Conservation (phyloP, 306 rosid genomes). For the Quercus cerris region DNA sequence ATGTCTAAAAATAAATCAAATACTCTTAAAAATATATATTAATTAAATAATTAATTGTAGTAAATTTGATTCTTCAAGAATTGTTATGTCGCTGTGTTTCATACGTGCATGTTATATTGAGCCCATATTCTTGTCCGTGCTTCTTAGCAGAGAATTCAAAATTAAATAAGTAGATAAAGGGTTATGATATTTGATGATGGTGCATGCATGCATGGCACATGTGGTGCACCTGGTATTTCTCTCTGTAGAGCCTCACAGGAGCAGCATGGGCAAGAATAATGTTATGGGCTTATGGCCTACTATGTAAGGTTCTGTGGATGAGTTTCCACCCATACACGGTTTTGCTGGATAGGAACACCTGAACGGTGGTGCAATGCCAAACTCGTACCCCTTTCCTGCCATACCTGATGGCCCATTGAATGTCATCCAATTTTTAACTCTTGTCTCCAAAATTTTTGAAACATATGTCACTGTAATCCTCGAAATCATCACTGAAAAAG, state of each 20-base stretch:
- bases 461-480: slow-evolving; percentile 28
- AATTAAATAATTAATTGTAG: too few species aligned
- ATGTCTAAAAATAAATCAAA: too few species aligned
- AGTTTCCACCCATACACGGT: slow-evolving; percentile 34
- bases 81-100: too few species aligned
- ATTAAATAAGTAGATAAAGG: too few species aligned
- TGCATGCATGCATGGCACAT: too few species aligned
- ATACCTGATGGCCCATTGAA: slow-evolving; percentile 35
- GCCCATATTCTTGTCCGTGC: too few species aligned
- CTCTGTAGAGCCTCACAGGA: slow-evolving; percentile 32
- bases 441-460: slow-evolving; percentile 51
- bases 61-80: too few species aligned
- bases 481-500: slow-evolving; percentile 27
- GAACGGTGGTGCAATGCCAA: slow-evolving; percentile 47
- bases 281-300: slow-evolving; percentile 44
- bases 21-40: too few species aligned
- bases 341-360: slow-evolving; percentile 44
- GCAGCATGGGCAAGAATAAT: slow-evolving; percentile 44
- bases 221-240: slow-evolving; percentile 39
- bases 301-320: slow-evolving; percentile 53
- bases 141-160: too few species aligned
- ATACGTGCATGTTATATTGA: too few species aligned
- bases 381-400: slow-evolving; percentile 28
- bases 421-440: slow-evolving; percentile 53
- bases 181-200: too few species aligned